Percentiles rank a stretch among this genome's conserved stretches.
Conservation (phyloP, 805 yeast species). For the Ogataea haglerorum region DNA sequence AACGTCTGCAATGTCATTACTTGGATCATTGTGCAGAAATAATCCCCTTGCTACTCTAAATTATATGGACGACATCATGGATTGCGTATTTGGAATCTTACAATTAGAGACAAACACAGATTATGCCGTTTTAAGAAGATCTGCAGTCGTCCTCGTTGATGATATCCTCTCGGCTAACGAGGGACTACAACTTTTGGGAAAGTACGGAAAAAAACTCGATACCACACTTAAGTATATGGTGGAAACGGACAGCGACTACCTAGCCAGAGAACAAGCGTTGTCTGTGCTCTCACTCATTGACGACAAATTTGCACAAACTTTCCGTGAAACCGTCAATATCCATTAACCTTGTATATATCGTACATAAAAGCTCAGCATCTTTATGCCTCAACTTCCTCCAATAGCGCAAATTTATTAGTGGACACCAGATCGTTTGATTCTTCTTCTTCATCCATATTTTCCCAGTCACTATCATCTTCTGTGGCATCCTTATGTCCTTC, state of each 20-base stretch:
- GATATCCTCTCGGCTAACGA: constrained; percentile 50
- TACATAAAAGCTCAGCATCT: constrained; percentile 1
- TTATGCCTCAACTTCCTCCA: constrained; percentile 29
- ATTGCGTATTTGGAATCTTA: constrained; percentile 74
- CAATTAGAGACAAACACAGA: constrained; percentile 47
- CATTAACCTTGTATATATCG: constrained; percentile 5
- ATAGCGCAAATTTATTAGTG: constrained; percentile 26
- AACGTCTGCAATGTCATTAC: constrained; percentile 81
- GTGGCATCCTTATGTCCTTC: constrained; percentile 10
- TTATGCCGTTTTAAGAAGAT: constrained; percentile 61
- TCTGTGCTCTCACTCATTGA: constrained; percentile 33
- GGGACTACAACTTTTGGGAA: constrained; percentile 46
- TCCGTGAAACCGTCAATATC: constrained; percentile 11
- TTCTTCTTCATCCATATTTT: constrained; percentile 21
- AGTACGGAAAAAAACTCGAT: constrained; percentile 43
- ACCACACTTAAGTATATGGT: constrained; percentile 41
- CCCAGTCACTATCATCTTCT: constrained; percentile 21
- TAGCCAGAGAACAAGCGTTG: constrained; percentile 58
- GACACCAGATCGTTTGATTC: constrained; percentile 4
- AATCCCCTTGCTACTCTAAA: constrained; percentile 52
- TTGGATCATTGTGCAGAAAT: constrained; percentile 66
- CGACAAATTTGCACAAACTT: constrained; percentile 21
- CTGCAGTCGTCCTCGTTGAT: constrained; percentile 67
- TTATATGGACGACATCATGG: constrained; percentile 56
- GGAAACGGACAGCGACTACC: constrained; percentile 51